These are phyloP conservation scores for Brassica balearica DNA, from an alignment of 441 rosid species.

Conservation along the genomic window DNA sequence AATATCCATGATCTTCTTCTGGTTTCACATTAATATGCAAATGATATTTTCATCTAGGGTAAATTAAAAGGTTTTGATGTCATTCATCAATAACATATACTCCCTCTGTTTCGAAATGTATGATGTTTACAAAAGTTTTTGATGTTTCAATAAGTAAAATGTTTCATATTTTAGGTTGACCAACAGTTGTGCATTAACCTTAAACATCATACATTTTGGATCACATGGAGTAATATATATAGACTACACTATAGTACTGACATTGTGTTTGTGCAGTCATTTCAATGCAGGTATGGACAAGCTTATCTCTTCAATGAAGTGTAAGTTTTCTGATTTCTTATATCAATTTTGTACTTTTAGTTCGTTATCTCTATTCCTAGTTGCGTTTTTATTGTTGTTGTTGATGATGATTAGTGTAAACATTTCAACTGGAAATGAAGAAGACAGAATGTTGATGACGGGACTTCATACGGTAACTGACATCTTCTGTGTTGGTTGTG, in stretches of 20 bases:
- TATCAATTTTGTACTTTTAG: neutral
- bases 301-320: constrained; percentile 92
- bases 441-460: constrained; percentile 76
- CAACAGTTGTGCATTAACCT: neutral
- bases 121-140: neutral
- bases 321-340: constrained; percentile 73
- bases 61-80: neutral
- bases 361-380: neutral
- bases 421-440: constrained; percentile 63
- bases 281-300: constrained; percentile 80
- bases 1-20: neutral
- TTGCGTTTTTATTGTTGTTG: neutral
- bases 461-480: constrained; percentile 89
- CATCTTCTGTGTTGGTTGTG: constrained; percentile 92
- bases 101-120: neutral
- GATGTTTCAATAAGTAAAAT: neutral
- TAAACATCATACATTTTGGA: neutral
- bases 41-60: neutral
- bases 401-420: constrained; percentile 63
- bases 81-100: neutral
- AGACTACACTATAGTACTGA: constrained; percentile 20
- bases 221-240: neutral
- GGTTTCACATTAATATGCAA: neutral
- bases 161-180: neutral
- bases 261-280: constrained; percentile 55